These are phyloP conservation scores for Jasminum sambac DNA, from an alignment of 257 asterid species.

Conservation along the genomic window DNA sequence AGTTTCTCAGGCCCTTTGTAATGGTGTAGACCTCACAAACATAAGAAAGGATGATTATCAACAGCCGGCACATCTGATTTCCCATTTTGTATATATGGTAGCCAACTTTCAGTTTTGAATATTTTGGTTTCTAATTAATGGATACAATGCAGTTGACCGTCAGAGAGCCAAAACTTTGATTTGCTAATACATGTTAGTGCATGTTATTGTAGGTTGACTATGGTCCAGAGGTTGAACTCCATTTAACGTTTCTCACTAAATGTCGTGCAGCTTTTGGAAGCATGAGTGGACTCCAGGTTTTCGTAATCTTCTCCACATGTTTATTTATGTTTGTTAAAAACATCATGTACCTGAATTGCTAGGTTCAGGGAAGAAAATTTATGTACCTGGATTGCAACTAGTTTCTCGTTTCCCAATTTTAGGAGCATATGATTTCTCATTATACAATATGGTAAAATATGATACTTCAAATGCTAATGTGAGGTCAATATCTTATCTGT, in stretches of 20 bases:
- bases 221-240: conserved; percentile 56
- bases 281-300: conserved; percentile 75
- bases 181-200: conserved; percentile 15
- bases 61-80: conserved; percentile 57
- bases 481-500: conserved; percentile 8
- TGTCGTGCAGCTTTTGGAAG: conserved; percentile 83
- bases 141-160: conserved; percentile 21
- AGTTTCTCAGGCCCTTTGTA: conserved; percentile 77
- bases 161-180: conserved; percentile 19
- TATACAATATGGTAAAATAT: conserved; percentile 7
- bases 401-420: background rate
- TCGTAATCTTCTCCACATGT: conserved; percentile 1
- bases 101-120: conserved; percentile 23
- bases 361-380: background rate
- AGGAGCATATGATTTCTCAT: conserved; percentile 10
- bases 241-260: conserved; percentile 69
- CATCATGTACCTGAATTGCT: conserved; percentile 15
- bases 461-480: conserved; percentile 6
- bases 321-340: conserved; percentile 15
- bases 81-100: conserved; percentile 73
- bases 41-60: conserved; percentile 71
- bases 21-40: conserved; percentile 61
- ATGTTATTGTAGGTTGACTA: conserved; percentile 63
- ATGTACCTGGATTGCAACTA: conserved; percentile 13
- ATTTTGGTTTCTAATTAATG: conserved; percentile 24